Conservation (phyloP, 1,139 yeast species). For the Yamadazyma atlantica region DNA sequence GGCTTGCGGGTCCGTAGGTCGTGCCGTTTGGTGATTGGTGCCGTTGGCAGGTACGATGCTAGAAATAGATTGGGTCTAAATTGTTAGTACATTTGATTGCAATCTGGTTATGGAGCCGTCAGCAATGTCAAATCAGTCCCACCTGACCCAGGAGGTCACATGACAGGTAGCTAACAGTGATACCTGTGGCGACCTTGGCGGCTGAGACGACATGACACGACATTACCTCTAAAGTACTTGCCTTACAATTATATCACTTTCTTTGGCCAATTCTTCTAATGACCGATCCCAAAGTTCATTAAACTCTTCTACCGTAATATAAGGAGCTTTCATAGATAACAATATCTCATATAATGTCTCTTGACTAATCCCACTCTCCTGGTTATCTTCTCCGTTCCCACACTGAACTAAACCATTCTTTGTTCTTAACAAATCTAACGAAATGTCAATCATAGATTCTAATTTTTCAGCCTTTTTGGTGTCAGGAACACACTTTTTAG, state of each 20-base stretch:
- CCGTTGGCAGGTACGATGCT: conserved; percentile 23
- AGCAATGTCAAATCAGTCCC: too few species aligned
- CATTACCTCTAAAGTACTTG: too few species aligned
- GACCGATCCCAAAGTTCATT: conserved; percentile 79
- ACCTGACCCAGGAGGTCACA: too few species aligned
- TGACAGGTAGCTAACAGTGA: too few species aligned
- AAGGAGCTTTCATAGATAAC: conserved; percentile 55
- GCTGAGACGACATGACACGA: too few species aligned
- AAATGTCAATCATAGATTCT: conserved; percentile 64
- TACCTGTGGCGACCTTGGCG: too few species aligned
- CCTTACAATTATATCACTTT: conserved; percentile 85
- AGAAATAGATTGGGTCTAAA: conserved; percentile 32
- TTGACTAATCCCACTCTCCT: conserved; percentile 51
- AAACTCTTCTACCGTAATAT: conserved; percentile 70
- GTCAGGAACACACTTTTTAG: conserved; percentile 69
- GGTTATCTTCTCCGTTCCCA: conserved; percentile 45
- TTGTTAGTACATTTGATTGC: conserved; percentile 9
- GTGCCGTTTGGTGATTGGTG: conserved; percentile 25
- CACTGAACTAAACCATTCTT: conserved; percentile 71
- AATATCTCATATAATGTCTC: conserved; percentile 60
- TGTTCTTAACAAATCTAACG: conserved; percentile 64
- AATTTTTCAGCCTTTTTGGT: conserved; percentile 69
- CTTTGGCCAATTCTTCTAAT: conserved; percentile 59
- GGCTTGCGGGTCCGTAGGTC: conserved; percentile 20
- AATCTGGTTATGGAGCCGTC: too few species aligned